Base-by-base conservation (phyloP, 2,329 filamentous ascomycete genomes). In the Cladosporium colombiae region DNA sequence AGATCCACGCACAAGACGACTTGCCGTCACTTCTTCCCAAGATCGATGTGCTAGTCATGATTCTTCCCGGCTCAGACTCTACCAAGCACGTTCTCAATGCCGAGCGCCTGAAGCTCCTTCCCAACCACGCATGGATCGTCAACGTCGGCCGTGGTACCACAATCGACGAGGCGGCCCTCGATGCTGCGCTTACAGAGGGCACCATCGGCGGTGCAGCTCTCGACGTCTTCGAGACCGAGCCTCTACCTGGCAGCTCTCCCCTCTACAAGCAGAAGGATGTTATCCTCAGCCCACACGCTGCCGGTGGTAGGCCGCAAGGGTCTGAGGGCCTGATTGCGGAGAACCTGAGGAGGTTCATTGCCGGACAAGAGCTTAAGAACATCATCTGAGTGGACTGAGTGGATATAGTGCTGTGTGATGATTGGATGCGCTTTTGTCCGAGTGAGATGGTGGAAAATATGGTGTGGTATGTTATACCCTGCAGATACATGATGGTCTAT, bases 41-140 rank as follows among this genome's bases (percentile, higher is more conserved):
- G 73, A 88, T 86, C 0, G 87, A 89, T 71, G 87, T 86, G 0
- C 79, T 89, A n/a, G 86, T 89, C 70, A 88, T 89, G 87, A 89
- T 89, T 68, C 79, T 89, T 8, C 86, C 86, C 0, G 86, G 86
- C 0, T 82, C 82, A 40, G 84, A 83, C 10, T 78, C 81, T n/a
- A 89, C 86, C 29, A 78, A 77, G 40, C 77, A 88, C 70, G 85
- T 80, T 1, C 80, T 89, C 66, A 85, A 84, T 70, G 80, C 79
- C 31, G 84, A 86, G 74, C 75, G 85, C 8, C 73, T 89, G 53
- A 78, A 76, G 68, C 72, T 82, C 55, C 76, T 89, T 67, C 86
- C 86, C 44, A 82, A 81, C 68, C 86, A 89, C 74, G 76, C 81
- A 1, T 72, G 84, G 4, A 50, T 85, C 18, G 74, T 85, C 66